Evolutionary conservation across 164 flowering plant species (phyloP).

Genomic region (Paratinospora sagittata): DNA sequence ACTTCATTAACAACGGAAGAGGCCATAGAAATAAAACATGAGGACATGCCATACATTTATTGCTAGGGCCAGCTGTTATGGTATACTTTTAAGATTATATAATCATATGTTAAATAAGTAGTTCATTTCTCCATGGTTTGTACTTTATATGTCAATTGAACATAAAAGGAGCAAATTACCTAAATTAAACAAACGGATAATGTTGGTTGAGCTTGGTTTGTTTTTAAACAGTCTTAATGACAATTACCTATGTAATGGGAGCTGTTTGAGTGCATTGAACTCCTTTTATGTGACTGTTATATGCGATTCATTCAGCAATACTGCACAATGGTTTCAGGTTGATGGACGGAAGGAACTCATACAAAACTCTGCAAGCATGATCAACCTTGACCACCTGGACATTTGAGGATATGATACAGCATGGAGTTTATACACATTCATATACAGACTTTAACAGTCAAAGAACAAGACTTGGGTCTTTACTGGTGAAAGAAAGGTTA

Average conservation of each 20-base stretch:
- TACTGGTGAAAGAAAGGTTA: background rate
- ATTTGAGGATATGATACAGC: constrained; percentile 30
- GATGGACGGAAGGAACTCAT: constrained; percentile 74
- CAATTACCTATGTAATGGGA: too few relatives aligned
- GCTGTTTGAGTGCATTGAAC: background rate
- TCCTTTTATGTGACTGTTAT: background rate
- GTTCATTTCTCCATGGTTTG: background rate
- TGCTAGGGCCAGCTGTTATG: background rate
- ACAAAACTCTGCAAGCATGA: constrained; percentile 42
- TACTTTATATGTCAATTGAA: background rate
- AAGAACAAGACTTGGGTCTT: background rate
- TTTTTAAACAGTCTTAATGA: too few relatives aligned
- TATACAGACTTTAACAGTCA: background rate
- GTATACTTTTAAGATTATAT: too few relatives aligned
- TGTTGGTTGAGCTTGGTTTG: too few relatives aligned
- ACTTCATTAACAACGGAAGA: background rate
- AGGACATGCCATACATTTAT: background rate
- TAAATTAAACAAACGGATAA: too few relatives aligned
- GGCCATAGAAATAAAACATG: background rate
- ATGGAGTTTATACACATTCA: background rate
- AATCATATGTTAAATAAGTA: background rate
- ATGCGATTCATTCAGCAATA: background rate
- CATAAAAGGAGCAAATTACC: too few relatives aligned
- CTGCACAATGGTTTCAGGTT: constrained; percentile 40
- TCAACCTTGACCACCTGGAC: constrained; percentile 62